Conservation (phyloP, 352 stramenopile genomes). For the Globisporangium alternatum region DNA sequence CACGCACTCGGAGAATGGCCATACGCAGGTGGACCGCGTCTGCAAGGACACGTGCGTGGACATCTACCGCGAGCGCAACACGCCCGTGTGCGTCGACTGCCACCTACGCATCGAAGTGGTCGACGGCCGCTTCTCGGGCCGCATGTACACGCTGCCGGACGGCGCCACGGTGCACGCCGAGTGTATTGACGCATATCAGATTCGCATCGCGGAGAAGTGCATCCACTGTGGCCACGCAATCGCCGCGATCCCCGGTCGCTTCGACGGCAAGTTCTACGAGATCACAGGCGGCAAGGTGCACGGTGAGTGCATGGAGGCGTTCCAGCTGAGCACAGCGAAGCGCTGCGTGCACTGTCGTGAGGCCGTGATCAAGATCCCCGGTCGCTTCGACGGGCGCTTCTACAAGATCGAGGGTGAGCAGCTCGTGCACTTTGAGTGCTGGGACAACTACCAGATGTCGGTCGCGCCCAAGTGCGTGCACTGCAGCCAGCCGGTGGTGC, state of each 20-base stretch:
- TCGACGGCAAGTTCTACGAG: slow-evolving; percentile 82
- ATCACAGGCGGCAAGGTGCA: slow-evolving; percentile 75
- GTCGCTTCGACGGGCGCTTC: slow-evolving; percentile 78
- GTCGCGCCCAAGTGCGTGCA: slow-evolving; percentile 80
- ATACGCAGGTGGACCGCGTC: slow-evolving; percentile 64
- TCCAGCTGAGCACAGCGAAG: slow-evolving; percentile 69
- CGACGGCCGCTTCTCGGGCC: slow-evolving; percentile 68
- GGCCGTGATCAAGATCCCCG: slow-evolving; percentile 63
- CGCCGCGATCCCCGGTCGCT: slow-evolving; percentile 64
- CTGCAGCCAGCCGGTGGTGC: slow-evolving; percentile 66
- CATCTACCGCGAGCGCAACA: slow-evolving; percentile 71
- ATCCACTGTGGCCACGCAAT: slow-evolving; percentile 78
- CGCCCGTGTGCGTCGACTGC: slow-evolving; percentile 72
- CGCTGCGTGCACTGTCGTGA: slow-evolving; percentile 70
- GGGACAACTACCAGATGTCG: slow-evolving; percentile 72
- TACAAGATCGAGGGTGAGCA: slow-evolving; percentile 75
- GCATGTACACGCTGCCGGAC: slow-evolving; percentile 76
- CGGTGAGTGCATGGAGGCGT: slow-evolving; percentile 80
- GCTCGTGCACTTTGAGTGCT: slow-evolving; percentile 86
- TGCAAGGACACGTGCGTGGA: slow-evolving; percentile 74
- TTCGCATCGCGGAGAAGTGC: slow-evolving; percentile 77
- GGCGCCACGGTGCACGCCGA: slow-evolving; percentile 77
- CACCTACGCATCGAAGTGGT: slow-evolving; percentile 74
- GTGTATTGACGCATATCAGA: slow-evolving; percentile 86
- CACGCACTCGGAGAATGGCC: slow-evolving; percentile 50